These are phyloP conservation scores for Oidiodendron maius DNA, from an alignment of 495 filamentous ascomycete genomes.

Conservation along the genomic window DNA sequence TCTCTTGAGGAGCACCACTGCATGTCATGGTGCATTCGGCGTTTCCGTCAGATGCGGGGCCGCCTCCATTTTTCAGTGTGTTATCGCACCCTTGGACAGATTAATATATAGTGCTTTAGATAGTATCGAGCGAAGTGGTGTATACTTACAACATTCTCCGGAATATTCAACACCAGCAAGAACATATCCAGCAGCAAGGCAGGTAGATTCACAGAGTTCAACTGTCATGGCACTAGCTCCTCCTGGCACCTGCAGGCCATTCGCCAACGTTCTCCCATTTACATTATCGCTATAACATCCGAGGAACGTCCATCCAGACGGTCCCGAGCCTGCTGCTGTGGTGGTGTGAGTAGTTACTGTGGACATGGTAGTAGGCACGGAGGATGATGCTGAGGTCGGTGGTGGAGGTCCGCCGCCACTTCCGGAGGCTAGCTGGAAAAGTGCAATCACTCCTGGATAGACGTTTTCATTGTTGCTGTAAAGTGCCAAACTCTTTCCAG, in stretches of 20 bases:
- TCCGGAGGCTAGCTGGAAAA: constrained; percentile 37
- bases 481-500: constrained; percentile 47
- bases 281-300: constrained; percentile 7
- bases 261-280: constrained; percentile 4
- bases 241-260: constrained; percentile 2
- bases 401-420: too few relatives aligned
- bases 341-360: too few relatives aligned
- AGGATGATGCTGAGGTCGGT: too few relatives aligned
- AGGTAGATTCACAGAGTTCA: constrained; percentile 34
- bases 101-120: not conserved
- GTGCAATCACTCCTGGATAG: constrained; percentile 70
- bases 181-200: constrained; percentile 34
- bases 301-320: constrained; percentile 4
- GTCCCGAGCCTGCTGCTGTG: too few relatives aligned
- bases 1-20: constrained; percentile 45
- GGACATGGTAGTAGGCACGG: too few relatives aligned
- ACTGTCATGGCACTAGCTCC: constrained; percentile 30
- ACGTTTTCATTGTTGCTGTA: constrained; percentile 62
- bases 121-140: not conserved
- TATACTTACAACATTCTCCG: constrained; percentile 23
- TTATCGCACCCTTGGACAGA: constrained; percentile 38
- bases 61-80: constrained; percentile 23
- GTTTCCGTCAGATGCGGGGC: constrained; percentile 7
- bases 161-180: constrained; percentile 46
- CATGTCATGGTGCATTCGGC: constrained; percentile 49